Conservation (phyloP, 345 rosid genomes). For the Cardamine chenopodiifolia region DNA sequence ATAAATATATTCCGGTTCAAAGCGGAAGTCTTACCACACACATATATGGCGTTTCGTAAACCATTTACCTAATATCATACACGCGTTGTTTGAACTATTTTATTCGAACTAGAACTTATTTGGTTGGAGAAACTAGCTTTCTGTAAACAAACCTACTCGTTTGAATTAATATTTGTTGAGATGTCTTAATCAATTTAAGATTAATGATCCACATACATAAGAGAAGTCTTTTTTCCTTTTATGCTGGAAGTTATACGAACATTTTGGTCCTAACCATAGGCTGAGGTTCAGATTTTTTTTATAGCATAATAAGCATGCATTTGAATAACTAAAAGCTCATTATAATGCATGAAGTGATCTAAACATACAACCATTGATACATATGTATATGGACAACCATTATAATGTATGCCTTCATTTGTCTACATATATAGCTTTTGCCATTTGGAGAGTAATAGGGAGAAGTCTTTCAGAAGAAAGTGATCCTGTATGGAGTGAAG, state of each 20-base stretch:
- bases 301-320: neutral
- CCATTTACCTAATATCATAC: slow-evolving; percentile 8
- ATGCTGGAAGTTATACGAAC: slow-evolving; percentile 37
- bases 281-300: neutral
- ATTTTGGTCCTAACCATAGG: slow-evolving; percentile 38
- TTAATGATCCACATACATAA: slow-evolving; percentile 27
- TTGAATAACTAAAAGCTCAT: neutral
- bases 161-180: slow-evolving; percentile 29
- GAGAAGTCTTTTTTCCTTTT: slow-evolving; percentile 22
- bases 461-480: slow-evolving; percentile 43
- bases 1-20: neutral
- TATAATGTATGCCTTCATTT: too few relatives aligned
- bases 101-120: slow-evolving; percentile 26
- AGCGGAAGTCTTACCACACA: slow-evolving; percentile 37
- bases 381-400: neutral
- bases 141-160: slow-evolving; percentile 28
- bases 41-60: slow-evolving; percentile 33
- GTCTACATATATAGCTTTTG: slow-evolving; percentile 27
- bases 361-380: slow-evolving; percentile 21
- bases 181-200: slow-evolving; percentile 39
- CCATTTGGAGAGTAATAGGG: slow-evolving; percentile 33
- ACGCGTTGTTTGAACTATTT: slow-evolving; percentile 17
- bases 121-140: slow-evolving; percentile 24
- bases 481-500: slow-evolving; percentile 43
- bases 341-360: slow-evolving; percentile 21